A percentile compares a stretch with the other conserved stretches of the same genome.
Conservation (phyloP, 2,329 filamentous ascomycete genomes). For the Fusarium miscanthi region DNA sequence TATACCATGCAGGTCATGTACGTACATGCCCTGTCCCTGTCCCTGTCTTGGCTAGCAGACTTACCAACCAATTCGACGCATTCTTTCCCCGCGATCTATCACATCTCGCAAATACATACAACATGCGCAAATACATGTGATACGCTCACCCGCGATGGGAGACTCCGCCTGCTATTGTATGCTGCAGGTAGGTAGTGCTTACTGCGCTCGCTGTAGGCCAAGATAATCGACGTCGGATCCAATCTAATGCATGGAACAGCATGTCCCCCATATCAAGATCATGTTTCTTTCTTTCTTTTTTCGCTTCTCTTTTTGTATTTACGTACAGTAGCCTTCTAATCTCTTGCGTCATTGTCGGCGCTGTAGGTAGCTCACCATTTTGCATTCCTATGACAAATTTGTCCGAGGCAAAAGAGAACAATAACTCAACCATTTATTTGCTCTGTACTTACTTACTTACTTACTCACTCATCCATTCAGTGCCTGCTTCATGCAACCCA, state of each 20-base stretch:
- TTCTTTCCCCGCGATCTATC: slow-evolving; percentile 34
- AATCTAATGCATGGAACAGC: slow-evolving; percentile 5
- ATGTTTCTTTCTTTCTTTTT: slow-evolving; percentile 4
- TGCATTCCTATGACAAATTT: slow-evolving; percentile 10
- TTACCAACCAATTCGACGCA: slow-evolving; percentile 9
- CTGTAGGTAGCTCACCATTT: not conserved
- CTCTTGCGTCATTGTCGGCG: slow-evolving; percentile 10
- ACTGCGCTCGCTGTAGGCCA: not conserved
- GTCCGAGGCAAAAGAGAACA: not conserved
- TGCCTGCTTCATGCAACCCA: not conserved
- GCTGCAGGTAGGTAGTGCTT: not conserved
- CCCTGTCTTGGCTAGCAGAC: not conserved
- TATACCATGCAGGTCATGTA: not conserved
- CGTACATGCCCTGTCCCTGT: not conserved
- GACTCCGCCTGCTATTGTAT: not conserved
- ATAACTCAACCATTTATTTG: not conserved
- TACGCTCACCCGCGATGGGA: not conserved
- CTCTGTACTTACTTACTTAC: no score
- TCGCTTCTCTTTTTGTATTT: not conserved
- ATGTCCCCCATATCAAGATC: not conserved
- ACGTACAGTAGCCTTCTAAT: not conserved
- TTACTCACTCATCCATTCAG: not conserved
- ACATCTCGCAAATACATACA: slow-evolving; percentile 19
- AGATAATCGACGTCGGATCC: not conserved
- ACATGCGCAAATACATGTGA: not conserved